A percentile compares a stretch with the other conserved stretches of the same genome.
phyloP scores from a whole-genome alignment of 176 grass and related monocot genomes.

The Carex cristatella region DNA sequence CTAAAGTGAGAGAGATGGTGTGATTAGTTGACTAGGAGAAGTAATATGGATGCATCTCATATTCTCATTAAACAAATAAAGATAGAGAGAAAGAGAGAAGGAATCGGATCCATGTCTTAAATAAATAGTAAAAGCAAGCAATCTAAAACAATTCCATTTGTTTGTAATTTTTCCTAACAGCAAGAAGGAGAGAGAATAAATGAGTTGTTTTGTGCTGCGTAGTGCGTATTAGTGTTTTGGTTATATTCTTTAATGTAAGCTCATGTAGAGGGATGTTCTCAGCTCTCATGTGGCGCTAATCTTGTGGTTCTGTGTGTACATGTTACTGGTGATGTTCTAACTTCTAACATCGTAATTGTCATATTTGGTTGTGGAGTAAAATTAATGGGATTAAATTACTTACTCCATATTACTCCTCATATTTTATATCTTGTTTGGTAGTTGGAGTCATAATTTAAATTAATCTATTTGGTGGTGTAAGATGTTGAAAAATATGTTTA shows the following conservation, averaged over 20 bases:
- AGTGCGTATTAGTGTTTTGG: background rate
- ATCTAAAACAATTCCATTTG: background rate
- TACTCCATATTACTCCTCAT: no score
- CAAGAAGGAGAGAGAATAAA: background rate
- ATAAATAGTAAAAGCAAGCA: background rate
- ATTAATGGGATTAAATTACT: no score
- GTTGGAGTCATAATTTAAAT: no score
- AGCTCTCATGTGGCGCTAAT: background rate
- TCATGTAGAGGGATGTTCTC: background rate
- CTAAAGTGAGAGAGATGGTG: background rate
- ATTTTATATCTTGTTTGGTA: no score
- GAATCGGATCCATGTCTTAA: conserved; percentile 8
- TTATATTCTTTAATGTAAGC: background rate
- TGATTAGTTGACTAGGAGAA: background rate
- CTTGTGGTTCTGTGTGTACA: background rate
- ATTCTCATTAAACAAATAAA: background rate
- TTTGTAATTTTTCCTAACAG: background rate
- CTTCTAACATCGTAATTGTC: no score
- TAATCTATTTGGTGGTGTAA: no score
- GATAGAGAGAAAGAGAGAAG: background rate
- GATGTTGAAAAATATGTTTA: no score
- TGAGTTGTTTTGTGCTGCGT: background rate
- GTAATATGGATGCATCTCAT: background rate
- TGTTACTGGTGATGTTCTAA: background rate
- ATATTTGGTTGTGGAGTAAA: no score